Conservation (phyloP, 2,329 filamentous ascomycete genomes). For the Berkeleyomyces rouxiae region DNA sequence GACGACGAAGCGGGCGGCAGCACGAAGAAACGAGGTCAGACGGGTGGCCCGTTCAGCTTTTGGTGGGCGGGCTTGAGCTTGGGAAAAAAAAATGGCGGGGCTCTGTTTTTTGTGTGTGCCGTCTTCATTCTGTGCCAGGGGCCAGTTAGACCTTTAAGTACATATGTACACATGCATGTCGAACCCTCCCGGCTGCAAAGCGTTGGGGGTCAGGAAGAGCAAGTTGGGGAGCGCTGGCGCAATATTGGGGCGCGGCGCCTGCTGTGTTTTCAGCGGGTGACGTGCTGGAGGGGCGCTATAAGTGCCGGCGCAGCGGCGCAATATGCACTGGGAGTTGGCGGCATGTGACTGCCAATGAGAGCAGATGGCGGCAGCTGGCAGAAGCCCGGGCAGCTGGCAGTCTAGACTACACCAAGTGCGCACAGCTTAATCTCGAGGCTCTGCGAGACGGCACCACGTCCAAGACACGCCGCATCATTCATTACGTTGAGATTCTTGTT, state of each 20-base stretch:
- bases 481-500: too few species aligned
- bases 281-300: too few species aligned
- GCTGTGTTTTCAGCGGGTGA: too few species aligned
- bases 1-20: conserved; percentile 2
- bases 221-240: too few species aligned
- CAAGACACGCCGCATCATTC: not conserved
- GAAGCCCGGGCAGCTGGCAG: not conserved
- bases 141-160: too few species aligned
- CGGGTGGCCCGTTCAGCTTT: not conserved
- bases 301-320: too few species aligned
- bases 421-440: not conserved
- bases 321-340: too few species aligned
- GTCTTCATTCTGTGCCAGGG: not conserved
- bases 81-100: not conserved
- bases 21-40: conserved; percentile 1
- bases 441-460: not conserved
- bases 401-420: not conserved
- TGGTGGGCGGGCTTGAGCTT: not conserved
- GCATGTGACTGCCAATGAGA: not conserved
- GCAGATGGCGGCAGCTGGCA: not conserved
- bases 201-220: too few species aligned
- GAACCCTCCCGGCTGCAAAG: too few species aligned
- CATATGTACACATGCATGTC: too few species aligned
- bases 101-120: not conserved
- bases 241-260: too few species aligned